These are phyloP conservation scores for Diaporthe longicolla DNA, from an alignment of 2,329 filamentous ascomycete genomes.

Conservation along the genomic window DNA sequence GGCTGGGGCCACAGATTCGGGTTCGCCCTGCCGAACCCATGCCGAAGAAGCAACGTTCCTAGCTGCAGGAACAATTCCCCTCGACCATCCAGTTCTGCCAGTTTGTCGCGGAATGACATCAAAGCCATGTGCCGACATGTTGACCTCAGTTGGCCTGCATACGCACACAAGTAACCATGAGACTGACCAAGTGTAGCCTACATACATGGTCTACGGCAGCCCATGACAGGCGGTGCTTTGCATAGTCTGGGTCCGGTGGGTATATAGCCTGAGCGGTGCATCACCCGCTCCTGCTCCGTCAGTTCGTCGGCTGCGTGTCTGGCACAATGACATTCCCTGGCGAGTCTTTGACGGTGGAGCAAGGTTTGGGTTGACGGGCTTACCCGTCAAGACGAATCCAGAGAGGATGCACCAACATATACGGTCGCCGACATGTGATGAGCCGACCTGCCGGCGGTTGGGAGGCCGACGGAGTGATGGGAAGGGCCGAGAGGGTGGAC, in stretches of 20 bases:
- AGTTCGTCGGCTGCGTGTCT: no score
- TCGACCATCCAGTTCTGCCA: background rate
- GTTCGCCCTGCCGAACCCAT: constrained; percentile 1
- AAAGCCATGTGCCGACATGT: constrained; percentile 18
- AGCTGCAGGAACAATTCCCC: constrained; percentile 18
- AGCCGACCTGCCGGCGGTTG: background rate
- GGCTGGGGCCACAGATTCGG: background rate
- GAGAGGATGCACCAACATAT: background rate
- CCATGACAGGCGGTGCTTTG: background rate
- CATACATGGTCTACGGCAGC: no score
- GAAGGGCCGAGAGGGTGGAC: background rate
- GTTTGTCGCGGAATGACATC: constrained; percentile 15
- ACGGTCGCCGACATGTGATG: background rate
- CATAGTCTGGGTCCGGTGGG: background rate
- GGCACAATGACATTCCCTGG: background rate
- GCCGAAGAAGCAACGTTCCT: constrained; percentile 29
- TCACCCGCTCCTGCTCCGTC: background rate
- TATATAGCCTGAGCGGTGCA: background rate
- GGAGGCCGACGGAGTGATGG: background rate
- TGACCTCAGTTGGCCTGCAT: constrained; percentile 7
- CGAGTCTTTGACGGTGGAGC: background rate
- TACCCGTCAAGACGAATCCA: background rate
- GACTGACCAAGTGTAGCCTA: no score
- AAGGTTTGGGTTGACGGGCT: background rate
- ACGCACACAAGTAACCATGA: background rate